Conservation (phyloP, 768 basidiomycete genomes). For the Lactarius pseudohatsudake region DNA sequence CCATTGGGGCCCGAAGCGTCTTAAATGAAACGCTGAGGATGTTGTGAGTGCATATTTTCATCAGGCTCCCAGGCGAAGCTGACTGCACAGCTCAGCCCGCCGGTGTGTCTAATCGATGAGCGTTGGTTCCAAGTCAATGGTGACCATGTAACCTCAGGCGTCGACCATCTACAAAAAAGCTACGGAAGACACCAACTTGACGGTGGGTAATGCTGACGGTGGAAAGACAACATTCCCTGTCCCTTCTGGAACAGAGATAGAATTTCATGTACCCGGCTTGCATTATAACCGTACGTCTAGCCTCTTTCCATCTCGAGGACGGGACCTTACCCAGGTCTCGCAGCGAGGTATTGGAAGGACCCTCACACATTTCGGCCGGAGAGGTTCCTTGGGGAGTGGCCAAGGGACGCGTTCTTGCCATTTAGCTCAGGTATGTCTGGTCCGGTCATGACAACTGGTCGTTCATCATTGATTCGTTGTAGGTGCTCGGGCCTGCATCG, state of each 20-base stretch:
- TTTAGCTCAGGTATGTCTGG: slow-evolving; percentile 31
- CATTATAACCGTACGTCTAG: slow-evolving; percentile 49
- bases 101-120: slow-evolving; percentile 5
- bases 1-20: slow-evolving; percentile 35
- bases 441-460: background rate
- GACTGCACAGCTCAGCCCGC: slow-evolving; percentile 7
- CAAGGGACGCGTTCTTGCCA: slow-evolving; percentile 38
- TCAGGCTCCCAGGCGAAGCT: background rate
- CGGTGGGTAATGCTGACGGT: slow-evolving; percentile 39
- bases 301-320: too few species aligned
- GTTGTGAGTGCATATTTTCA: slow-evolving; percentile 31
- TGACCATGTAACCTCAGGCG: slow-evolving; percentile 38
- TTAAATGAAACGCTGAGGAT: slow-evolving; percentile 52
- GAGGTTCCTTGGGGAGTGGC: slow-evolving; percentile 38
- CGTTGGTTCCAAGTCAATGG: background rate
- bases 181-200: slow-evolving; percentile 47
- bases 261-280: slow-evolving; percentile 41
- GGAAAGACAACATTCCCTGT: slow-evolving; percentile 42
- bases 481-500: slow-evolving; percentile 31
- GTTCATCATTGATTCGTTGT: background rate
- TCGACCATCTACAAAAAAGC: slow-evolving; percentile 44
- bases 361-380: slow-evolving; percentile 47
- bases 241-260: slow-evolving; percentile 44
- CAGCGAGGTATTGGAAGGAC: slow-evolving; percentile 58
- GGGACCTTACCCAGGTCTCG: background rate